phyloP scores from a whole-genome alignment of 2,329 filamentous ascomycete genomes.

The Cytospora paraplurivora region DNA sequence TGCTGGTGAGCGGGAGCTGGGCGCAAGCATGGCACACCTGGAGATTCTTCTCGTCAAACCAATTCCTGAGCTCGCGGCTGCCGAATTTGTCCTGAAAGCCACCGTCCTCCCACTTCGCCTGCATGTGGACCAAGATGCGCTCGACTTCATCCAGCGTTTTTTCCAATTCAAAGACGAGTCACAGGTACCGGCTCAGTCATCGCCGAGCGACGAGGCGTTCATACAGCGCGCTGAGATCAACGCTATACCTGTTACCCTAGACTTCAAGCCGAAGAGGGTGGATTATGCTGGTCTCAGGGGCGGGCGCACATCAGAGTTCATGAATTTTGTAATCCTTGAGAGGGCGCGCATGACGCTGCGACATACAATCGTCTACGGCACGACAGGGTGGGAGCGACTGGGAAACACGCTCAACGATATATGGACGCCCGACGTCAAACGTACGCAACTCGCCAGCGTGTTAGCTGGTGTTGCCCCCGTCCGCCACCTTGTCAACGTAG shows the following conservation, averaged over 20 bases:
- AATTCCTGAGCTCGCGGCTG: constrained; percentile 78
- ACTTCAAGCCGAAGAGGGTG: constrained; percentile 98
- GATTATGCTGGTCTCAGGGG: constrained; percentile 92
- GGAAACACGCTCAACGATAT: constrained; percentile 91
- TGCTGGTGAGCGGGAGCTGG: constrained; percentile 81
- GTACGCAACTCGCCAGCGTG: constrained; percentile 85
- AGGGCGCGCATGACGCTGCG: constrained; percentile 82
- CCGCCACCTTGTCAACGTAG: constrained; percentile 88
- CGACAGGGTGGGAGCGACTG: constrained; percentile 86
- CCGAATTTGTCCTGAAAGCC: constrained; percentile 82
- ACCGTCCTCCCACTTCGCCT: constrained; percentile 82
- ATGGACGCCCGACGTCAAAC: constrained; percentile 92
- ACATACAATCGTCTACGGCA: constrained; percentile 89
- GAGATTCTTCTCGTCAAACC: constrained; percentile 88
- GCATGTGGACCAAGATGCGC: constrained; percentile 94
- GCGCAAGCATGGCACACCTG: constrained; percentile 85
- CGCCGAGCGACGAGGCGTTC: constrained; percentile 76
- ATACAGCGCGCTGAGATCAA: constrained; percentile 88
- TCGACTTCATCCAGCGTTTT: constrained; percentile 96
- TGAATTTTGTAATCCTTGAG: constrained; percentile 96
- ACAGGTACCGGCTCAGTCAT: constrained; percentile 52
- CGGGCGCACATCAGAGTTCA: constrained; percentile 94
- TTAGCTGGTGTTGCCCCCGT: constrained; percentile 87
- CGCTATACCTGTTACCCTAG: constrained; percentile 77
- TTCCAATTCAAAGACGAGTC: constrained; percentile 94